These are phyloP conservation scores for Fusarium sp. DNA, from an alignment of 2,329 filamentous ascomycete genomes.

Conservation along the genomic window DNA sequence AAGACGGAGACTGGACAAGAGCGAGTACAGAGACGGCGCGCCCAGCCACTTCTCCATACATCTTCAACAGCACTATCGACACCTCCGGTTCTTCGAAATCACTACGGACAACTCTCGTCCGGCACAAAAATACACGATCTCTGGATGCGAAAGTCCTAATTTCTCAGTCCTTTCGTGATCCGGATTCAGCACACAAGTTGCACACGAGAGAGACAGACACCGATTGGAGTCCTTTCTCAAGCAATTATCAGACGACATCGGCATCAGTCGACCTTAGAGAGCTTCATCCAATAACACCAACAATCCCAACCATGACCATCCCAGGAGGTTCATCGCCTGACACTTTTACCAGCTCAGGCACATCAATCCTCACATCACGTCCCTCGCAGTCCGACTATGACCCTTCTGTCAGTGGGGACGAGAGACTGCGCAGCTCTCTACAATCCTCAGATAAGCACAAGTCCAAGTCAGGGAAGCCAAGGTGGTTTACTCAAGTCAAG, in stretches of 20 bases:
- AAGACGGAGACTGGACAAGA: neutral
- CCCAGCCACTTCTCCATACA: neutral
- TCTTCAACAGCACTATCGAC: neutral
- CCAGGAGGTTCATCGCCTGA: constrained; percentile 10
- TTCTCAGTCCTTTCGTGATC: neutral
- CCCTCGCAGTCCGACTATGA: constrained; percentile 42
- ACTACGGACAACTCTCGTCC: neutral
- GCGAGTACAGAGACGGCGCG: neutral
- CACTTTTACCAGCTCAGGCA: constrained; percentile 11
- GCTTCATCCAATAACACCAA: neutral
- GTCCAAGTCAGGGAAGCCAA: constrained; percentile 45
- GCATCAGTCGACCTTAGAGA: neutral
- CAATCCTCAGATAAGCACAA: constrained; percentile 30
- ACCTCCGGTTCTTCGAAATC: neutral
- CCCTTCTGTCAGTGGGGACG: constrained; percentile 34
- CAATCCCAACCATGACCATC: constrained; percentile 18
- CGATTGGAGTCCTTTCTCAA: neutral
- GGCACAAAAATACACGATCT: constrained; percentile 1
- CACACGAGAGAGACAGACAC: neutral
- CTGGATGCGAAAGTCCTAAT: neutral
- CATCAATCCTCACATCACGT: constrained; percentile 26
- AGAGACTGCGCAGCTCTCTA: constrained; percentile 24
- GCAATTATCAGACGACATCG: neutral
- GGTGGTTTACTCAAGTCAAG: constrained; percentile 59
- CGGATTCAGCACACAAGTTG: neutral